phyloP scores from a whole-genome alignment of 2,329 filamentous ascomycete genomes.

The Gliomastix tumulicola region DNA sequence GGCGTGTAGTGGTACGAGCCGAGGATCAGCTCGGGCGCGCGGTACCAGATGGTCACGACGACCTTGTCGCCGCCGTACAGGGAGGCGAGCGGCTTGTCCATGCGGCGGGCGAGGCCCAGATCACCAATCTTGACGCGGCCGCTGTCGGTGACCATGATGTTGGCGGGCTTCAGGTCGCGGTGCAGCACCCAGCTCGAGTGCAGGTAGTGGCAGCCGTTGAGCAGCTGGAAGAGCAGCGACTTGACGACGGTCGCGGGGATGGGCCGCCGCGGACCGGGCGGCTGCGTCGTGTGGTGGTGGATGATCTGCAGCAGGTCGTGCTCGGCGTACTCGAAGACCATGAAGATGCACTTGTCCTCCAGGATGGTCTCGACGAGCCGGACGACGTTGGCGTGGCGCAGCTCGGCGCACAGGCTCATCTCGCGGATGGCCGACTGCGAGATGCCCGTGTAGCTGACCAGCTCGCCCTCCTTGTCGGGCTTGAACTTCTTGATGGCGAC shows the following conservation, averaged over 20 bases:
- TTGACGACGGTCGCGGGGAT: conserved; percentile 87
- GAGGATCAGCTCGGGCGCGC: conserved; percentile 86
- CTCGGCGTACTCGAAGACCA: conserved; percentile 98
- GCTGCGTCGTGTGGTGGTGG: conserved; percentile 89
- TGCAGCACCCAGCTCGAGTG: conserved; percentile 97
- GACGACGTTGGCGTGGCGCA: conserved; percentile 84
- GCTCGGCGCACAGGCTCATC: conserved; percentile 93
- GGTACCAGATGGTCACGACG: conserved; percentile 98
- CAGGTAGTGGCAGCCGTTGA: conserved; percentile 91
- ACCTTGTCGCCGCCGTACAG: conserved; percentile 95
- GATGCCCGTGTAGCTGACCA: conserved; percentile 91
- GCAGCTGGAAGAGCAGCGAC: conserved; percentile 90
- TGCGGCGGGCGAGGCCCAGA: conserved; percentile 82
- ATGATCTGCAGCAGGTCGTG: conserved; percentile 97
- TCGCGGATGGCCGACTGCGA: conserved; percentile 96
- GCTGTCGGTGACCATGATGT: conserved; percentile 92
- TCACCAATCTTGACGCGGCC: conserved; percentile 95
- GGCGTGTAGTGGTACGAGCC: conserved; percentile 95
- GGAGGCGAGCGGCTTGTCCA: conserved; percentile 87
- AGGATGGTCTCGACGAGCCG: conserved; percentile 90
- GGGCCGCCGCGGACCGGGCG: conserved; percentile 74
- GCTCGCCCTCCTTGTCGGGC: conserved; percentile 95
- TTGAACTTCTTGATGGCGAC: conserved; percentile 99
- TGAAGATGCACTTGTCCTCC: conserved; percentile 98
- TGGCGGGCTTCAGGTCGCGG: conserved; percentile 93